Percentiles rank a stretch among this genome's conserved stretches.
Evolutionary conservation across 495 filamentous ascomycete species (phyloP).

Genomic region (Podospora tetraspora): DNA sequence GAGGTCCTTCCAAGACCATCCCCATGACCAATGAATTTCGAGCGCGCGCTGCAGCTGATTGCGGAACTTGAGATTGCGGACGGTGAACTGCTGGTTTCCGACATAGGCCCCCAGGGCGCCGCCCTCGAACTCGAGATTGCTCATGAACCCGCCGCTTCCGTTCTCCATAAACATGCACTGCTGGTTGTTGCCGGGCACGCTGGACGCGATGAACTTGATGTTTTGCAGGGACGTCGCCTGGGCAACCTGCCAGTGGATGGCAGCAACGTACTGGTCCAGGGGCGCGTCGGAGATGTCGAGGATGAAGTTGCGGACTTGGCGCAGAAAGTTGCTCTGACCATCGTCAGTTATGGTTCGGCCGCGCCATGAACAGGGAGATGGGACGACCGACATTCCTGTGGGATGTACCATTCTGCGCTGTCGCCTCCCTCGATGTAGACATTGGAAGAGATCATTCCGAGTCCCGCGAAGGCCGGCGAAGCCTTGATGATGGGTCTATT

Average conservation of each 20-base stretch:
- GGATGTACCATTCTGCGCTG: too few relatives aligned
- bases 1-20: not conserved
- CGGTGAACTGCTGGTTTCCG: constrained; percentile 6
- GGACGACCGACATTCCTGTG: too few relatives aligned
- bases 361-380: too few relatives aligned
- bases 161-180: constrained; percentile 1
- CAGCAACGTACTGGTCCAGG: too few relatives aligned
- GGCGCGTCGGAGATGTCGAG: not conserved
- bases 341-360: too few relatives aligned
- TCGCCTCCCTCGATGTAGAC: constrained; percentile 22
- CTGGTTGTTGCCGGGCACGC: not conserved
- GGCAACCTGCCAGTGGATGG: not conserved
- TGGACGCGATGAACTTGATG: not conserved
- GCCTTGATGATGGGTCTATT: constrained; percentile 68
- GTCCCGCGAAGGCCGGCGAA: constrained; percentile 46
- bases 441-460: constrained; percentile 14
- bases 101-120: not conserved
- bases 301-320: constrained; percentile 4
- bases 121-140: not conserved
- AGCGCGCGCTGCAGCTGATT: not conserved
- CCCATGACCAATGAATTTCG: constrained; percentile 1
- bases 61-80: not conserved
- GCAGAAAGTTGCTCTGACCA: not conserved
- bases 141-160: not conserved
- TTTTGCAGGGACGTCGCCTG: constrained; percentile 1